Evolutionary conservation across 805 yeast species (phyloP).

Genomic region (Lachancea quebecensis): DNA sequence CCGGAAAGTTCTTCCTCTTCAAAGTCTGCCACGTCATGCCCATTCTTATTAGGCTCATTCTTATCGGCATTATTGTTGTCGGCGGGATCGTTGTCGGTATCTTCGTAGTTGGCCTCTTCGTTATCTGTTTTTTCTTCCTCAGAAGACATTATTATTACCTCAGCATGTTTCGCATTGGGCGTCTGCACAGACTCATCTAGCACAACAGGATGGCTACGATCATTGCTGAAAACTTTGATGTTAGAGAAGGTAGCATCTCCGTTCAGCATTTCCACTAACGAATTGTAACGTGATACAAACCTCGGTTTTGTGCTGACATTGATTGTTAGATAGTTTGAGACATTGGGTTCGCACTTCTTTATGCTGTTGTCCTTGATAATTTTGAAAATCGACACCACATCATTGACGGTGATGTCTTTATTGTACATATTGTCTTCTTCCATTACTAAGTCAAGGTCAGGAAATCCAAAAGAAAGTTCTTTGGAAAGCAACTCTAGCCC

Average conservation of each 20-base stretch:
- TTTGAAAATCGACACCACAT: conserved; percentile 27
- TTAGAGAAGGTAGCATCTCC: conserved; percentile 27
- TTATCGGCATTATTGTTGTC: background rate
- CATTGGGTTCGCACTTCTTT: conserved; percentile 14
- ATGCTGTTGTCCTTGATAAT: conserved; percentile 24
- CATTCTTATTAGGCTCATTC: no score
- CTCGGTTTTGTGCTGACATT: conserved; percentile 21
- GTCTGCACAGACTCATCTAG: conserved; percentile 22
- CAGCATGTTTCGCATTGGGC: conserved; percentile 7
- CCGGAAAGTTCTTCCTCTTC: no score
- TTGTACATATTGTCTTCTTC: conserved; percentile 32
- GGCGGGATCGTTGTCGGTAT: background rate
- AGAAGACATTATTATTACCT: conserved; percentile 20
- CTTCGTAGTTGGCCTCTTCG: background rate
- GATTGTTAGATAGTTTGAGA: conserved; percentile 18
- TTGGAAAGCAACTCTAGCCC: conserved; percentile 20
- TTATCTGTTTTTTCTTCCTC: conserved; percentile 12
- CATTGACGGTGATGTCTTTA: conserved; percentile 27
- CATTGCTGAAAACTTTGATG: conserved; percentile 28
- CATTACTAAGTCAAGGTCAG: conserved; percentile 25
- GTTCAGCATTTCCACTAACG: conserved; percentile 30
- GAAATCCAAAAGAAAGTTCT: conserved; percentile 24
- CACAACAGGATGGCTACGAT: conserved; percentile 27
- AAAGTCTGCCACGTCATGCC: no score
- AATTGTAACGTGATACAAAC: conserved; percentile 31